Percentiles rank a stretch among this genome's conserved stretches.
phyloP scores from a whole-genome alignment of 2,329 filamentous ascomycete genomes.

The Paradendryphiella salina region DNA sequence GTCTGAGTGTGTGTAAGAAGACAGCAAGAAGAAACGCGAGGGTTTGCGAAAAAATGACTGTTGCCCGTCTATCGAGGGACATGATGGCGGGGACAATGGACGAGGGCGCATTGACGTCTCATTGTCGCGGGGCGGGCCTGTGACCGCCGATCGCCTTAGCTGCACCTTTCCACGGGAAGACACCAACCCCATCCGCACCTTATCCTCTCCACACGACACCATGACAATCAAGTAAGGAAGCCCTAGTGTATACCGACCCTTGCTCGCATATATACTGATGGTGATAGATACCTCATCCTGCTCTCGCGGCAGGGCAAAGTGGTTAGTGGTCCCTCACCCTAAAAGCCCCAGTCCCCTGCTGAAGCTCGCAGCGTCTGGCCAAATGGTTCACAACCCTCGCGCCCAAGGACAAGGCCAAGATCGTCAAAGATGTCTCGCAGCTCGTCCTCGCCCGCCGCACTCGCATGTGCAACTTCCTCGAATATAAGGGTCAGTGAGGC shows the following conservation, averaged over 20 bases:
- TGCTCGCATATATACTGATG: conserved; percentile 6
- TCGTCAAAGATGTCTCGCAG: conserved; percentile 99
- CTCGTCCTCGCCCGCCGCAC: conserved; percentile 93
- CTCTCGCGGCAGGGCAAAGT: conserved; percentile 99
- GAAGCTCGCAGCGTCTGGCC: conserved; percentile 75
- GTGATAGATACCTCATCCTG: conserved; percentile 86
- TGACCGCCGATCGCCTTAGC: conserved; percentile 22
- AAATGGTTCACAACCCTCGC: conserved; percentile 99
- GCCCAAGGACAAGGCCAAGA: conserved; percentile 98
- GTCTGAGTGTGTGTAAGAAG: neutral
- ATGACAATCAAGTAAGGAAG: conserved; percentile 61
- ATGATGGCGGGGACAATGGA: conserved; percentile 8
- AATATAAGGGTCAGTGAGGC: conserved; percentile 81
- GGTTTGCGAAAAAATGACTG: neutral
- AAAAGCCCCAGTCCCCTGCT: conserved; percentile 33
- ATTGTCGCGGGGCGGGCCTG: conserved; percentile 28
- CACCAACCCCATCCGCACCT: conserved; percentile 3
- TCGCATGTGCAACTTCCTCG: conserved; percentile 99
- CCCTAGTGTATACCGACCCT: neutral
- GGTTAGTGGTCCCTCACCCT: conserved; percentile 65
- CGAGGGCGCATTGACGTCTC: conserved; percentile 30
- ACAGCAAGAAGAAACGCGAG: neutral
- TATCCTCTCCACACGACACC: conserved; percentile 18
- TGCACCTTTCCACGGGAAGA: conserved; percentile 6
- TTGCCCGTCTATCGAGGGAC: too few species aligned